phyloP scores from a whole-genome alignment of 371 early-diverging fungal genomes.

The Phascolomyces articulosus region DNA sequence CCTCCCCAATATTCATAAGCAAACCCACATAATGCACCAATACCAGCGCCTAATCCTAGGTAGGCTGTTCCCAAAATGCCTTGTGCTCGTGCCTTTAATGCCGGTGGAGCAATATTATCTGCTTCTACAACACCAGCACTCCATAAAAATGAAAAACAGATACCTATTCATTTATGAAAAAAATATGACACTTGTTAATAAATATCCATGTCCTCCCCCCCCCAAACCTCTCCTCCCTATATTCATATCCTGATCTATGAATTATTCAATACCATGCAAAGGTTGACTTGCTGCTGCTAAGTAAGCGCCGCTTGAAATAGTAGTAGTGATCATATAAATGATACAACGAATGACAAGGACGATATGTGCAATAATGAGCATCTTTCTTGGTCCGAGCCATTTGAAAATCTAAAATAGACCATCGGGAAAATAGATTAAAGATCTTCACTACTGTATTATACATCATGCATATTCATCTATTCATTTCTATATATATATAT shows the following conservation, averaged over 20 bases:
- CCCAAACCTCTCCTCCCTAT: too few relatives aligned
- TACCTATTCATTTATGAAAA: constrained; percentile 22
- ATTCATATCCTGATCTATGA: too few relatives aligned
- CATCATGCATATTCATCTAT: too few relatives aligned
- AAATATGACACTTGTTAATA: background rate
- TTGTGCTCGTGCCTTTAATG: constrained; percentile 32
- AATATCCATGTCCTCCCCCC: too few relatives aligned
- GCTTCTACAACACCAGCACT: constrained; percentile 40
- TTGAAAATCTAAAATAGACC: constrained; percentile 18
- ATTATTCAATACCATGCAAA: constrained; percentile 38
- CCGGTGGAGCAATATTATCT: constrained; percentile 28
- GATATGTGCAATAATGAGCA: constrained; percentile 30
- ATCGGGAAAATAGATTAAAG: too few relatives aligned
- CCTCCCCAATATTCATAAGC: constrained; percentile 33
- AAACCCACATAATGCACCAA: constrained; percentile 30
- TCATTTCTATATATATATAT: too few relatives aligned
- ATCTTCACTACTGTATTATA: too few relatives aligned
- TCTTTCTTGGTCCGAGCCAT: constrained; percentile 23
- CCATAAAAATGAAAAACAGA: constrained; percentile 32
- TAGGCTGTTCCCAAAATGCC: constrained; percentile 37
- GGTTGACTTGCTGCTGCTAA: constrained; percentile 30
- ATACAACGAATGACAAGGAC: constrained; percentile 28
- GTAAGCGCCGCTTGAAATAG: constrained; percentile 18
- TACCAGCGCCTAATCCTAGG: constrained; percentile 37
- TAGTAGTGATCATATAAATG: constrained; percentile 24